A percentile compares a stretch with the other conserved stretches of the same genome.
Evolutionary conservation across 2,329 filamentous ascomycete genomes (phyloP).

Genomic region (Pestalotiopsis sp.): DNA sequence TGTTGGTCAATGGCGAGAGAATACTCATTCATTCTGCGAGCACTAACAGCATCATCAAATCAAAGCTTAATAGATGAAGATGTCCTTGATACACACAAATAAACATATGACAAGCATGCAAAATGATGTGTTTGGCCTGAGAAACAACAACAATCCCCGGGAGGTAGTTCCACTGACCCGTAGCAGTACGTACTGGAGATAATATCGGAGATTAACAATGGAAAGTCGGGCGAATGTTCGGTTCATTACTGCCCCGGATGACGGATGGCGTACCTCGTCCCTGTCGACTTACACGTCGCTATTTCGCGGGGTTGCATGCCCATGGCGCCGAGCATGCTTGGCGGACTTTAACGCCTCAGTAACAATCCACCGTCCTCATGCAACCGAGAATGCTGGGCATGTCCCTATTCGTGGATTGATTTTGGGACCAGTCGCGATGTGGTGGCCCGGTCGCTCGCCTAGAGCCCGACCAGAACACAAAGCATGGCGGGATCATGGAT

Average conservation of each 20-base stretch:
- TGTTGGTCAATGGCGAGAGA: not conserved
- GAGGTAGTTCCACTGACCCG: too few relatives aligned
- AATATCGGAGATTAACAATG: not conserved
- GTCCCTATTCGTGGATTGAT: conserved; percentile 1
- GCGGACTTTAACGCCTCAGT: not conserved
- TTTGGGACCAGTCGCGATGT: not conserved
- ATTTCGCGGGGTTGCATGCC: not conserved
- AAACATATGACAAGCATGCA: too few relatives aligned
- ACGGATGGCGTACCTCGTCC: not conserved
- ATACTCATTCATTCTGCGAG: not conserved
- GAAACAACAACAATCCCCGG: too few relatives aligned
- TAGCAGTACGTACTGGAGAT: not conserved
- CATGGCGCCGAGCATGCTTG: not conserved
- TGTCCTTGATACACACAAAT: too few relatives aligned
- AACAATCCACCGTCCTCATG: not conserved
- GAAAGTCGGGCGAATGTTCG: not conserved
- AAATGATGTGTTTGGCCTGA: too few relatives aligned
- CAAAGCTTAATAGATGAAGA: too few relatives aligned
- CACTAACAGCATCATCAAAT: not conserved
- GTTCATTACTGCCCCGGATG: not conserved
- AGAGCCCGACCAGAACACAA: not conserved
- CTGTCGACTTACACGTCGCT: not conserved
- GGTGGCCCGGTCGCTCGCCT: not conserved
- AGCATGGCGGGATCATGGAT: not conserved
- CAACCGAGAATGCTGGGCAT: not conserved